Base-by-base conservation (phyloP, 805 yeast species). In the Nakazawaea sp. region DNA sequence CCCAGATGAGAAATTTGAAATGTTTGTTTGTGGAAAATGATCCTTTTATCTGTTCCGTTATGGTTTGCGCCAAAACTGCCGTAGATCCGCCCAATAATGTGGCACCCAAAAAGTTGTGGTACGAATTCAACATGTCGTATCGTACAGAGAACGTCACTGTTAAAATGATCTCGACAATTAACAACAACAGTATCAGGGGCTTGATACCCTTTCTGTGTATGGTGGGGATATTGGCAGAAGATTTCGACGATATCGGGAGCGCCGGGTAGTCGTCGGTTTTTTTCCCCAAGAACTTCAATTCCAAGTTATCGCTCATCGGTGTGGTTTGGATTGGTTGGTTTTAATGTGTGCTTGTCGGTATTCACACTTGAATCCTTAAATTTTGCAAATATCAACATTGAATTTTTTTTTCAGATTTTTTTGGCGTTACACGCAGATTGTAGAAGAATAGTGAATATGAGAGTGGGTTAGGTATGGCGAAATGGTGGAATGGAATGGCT, bases 1-100 rank as follows among this genome's bases (percentile, higher is more conserved):
- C 86, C 83, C 83, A 78, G 2, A 68, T 50, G 40, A 64, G 49
- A 44, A 78, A 78, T 47, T 78, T 78, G 38, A 60, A 43, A 34
- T 54, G 61, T 34, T 51, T 55, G 24, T 42, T 49, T 3, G 51
- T 24, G 32, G 44, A 48, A 32, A 45, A 44, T 13, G 47, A 40
- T 12, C 20, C 12, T 31, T 47, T 53, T 38, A 53, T 49, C 35
- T 45, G 48, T 38, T 56, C 58, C 31, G 44, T 51, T 19, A 56
- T 43, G 6, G 58, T 46, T 38, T 55, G 59, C 6, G 59, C 59
- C 45, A 56, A 43, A 20, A 53, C 45, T 13, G 52, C 43, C 3
- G 57, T 47, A 20, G 50, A 52, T 2, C 48, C 56, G 6, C 58
- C 58, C 15, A 56, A 43, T 20, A 52, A 32, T 1, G 48, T 34